Evolutionary conservation across 257 asterid species (phyloP), one percentile per base, ranked within the genome.

Genomic region (Thymus mandschuricus): DNA sequence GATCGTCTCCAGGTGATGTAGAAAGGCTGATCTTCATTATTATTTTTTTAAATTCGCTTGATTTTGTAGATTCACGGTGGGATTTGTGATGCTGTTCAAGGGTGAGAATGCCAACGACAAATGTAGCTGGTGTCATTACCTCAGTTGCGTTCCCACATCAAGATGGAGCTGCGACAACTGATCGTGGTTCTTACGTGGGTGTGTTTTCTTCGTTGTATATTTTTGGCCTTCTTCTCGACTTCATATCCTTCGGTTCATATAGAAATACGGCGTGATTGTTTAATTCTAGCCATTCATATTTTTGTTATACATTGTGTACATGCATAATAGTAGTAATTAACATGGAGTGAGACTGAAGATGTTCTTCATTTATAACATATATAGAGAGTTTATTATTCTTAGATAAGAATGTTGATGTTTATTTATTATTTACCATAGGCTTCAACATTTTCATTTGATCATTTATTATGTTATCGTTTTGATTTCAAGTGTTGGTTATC

Each of bases 71-170:
- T 86, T 88, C 40, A 75, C 83, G 1, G 82, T 85, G 70, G 97
- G 92, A 54, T 65, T 84, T 73, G 92, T 84, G 56, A 85, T 84
- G 96, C 83, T 92, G 40, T 90, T 86, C 65, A 86, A 78, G 82
- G 98, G 98, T 15, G 89, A 82, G 73, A 92, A 84, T 10, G 97
- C 74, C 1, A 92, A 88, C 33, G 81, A 85, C 15, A 92, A 75
- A 72, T 92, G 98, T 81, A 75, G 83, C 61, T 92, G 98, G 98
- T 92, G 97, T 79, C 98, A 83, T 81, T 92, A 89, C 56, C 69
- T 92, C 43, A 92, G 96, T 82, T 89, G 98, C 49, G 95, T 92
- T 65, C 98, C 97, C 10, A 92, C 97, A 11, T 88, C 96, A 33
- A 84, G 84, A 74, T 92, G 98, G 98, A 87, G 81, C 71, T 92